phyloP scores from a whole-genome alignment of 371 early-diverging fungal genomes.

The Syncephalastrum sp. region DNA sequence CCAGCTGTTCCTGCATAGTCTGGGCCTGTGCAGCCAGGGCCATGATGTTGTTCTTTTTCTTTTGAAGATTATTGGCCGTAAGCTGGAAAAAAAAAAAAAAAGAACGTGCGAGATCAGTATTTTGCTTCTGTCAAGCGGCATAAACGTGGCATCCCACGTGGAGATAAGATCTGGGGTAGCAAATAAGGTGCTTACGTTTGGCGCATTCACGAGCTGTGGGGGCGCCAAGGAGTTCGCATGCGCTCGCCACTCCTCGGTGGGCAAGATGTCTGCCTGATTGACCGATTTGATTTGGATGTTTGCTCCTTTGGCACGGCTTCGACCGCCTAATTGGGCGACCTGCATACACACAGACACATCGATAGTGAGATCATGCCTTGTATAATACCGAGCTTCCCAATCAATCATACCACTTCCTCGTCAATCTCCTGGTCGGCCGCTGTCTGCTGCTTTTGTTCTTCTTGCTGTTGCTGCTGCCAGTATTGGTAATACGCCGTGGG shows the following conservation, averaged over 20 bases:
- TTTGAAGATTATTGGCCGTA: constrained; percentile 53
- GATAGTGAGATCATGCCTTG: no score
- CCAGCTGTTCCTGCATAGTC: constrained; percentile 60
- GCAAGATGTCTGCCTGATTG: constrained; percentile 51
- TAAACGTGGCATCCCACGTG: no score
- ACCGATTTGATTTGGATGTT: constrained; percentile 50
- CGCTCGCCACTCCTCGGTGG: constrained; percentile 41
- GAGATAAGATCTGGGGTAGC: no score
- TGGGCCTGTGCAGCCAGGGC: constrained; percentile 74
- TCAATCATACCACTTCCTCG: constrained; percentile 38
- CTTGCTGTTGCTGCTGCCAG: constrained; percentile 41
- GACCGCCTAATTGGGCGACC: constrained; percentile 46
- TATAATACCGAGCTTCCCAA: no score
- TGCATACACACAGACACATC: constrained; percentile 13
- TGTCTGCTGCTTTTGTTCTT: constrained; percentile 28
- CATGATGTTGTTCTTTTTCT: constrained; percentile 79
- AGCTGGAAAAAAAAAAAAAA: constrained; percentile 13
- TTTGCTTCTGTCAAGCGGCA: background rate
- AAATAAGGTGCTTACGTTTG: constrained; percentile 15
- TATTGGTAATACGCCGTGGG: constrained; percentile 49
- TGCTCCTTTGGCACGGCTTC: constrained; percentile 38
- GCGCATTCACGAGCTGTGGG: constrained; percentile 25
- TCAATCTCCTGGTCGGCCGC: constrained; percentile 34
- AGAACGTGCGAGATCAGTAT: background rate
- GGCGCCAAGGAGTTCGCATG: constrained; percentile 20